phyloP scores from a whole-genome alignment of 495 filamentous ascomycete species.

The Articulospora tetracladia region DNA sequence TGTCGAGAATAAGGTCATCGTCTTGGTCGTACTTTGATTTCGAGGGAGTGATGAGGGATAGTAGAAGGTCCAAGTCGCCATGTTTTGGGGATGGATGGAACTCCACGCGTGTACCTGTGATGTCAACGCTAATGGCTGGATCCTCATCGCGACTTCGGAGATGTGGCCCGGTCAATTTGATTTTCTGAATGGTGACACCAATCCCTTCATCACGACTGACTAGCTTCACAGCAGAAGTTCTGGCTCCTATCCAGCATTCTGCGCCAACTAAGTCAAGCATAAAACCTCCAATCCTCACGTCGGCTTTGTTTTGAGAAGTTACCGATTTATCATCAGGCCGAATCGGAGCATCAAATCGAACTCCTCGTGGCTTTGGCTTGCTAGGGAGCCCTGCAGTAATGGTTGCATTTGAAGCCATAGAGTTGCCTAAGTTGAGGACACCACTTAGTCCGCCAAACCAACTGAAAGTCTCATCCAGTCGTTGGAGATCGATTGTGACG shows the following conservation, averaged over 20 bases:
- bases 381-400: conserved; percentile 35
- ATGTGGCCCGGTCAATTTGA: conserved; percentile 68
- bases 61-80: conserved; percentile 72
- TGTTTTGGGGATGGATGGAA: conserved; percentile 71
- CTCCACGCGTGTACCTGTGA: conserved; percentile 64
- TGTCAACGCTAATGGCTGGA: conserved; percentile 45
- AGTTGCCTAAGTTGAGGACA: conserved; percentile 82
- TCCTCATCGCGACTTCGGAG: conserved; percentile 42
- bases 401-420: conserved; percentile 69
- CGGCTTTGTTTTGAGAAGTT: conserved; percentile 60
- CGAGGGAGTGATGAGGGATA: conserved; percentile 86
- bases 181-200: conserved; percentile 68
- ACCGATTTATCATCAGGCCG: conserved; percentile 40
- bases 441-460: conserved; percentile 93
- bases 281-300: conserved; percentile 73
- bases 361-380: conserved; percentile 51
- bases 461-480: conserved; percentile 78
- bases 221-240: conserved; percentile 76
- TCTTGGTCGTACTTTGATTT: conserved; percentile 88
- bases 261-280: conserved; percentile 69
- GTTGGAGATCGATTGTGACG: conserved; percentile 72
- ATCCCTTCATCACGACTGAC: conserved; percentile 66
- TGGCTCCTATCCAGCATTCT: conserved; percentile 66
- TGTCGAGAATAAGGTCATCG: conserved; percentile 94
- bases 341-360: conserved; percentile 66